Evolutionary conservation across 2,329 filamentous ascomycete genomes (phyloP), one percentile per base, ranked within the genome.

Genomic region (Sporothrix brasiliensis): DNA sequence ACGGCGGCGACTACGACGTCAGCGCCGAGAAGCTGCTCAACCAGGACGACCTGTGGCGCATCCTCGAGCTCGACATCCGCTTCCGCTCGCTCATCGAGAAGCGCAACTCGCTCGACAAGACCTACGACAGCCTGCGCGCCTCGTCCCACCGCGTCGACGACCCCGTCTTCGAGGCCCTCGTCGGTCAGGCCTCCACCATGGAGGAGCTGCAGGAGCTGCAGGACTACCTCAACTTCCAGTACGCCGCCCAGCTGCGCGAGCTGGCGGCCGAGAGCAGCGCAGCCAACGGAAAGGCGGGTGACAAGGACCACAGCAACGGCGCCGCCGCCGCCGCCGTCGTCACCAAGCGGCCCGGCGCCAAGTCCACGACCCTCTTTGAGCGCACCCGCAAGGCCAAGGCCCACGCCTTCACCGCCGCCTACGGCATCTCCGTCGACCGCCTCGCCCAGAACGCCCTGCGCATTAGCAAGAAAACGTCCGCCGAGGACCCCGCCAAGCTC

Each of bases 191-290:
- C 3, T 88, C 88, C 4, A 94, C 91, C 0, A 94, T 97, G 85
- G 95, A 99, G 78, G 95, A 99, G 78, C 85, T 99, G 21, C 95
- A 99, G 78, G 95, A 99, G 79, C 82, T 99, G 27, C 94, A 98
- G 77, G 95, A 99, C 77, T 98, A 98, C 76, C 83, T 98, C 68
- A 93, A 98, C 77, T 99, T 99, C 80, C 91, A 94, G 77, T 98
- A 98, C 76, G 89, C 92, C 4, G 84, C 89, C 3, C 89, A 97
- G 78, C 84, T 98, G 65, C 94, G 92, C 77, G 94, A 98, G 73
- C 80, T 96, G 63, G 87, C 89, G 16, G 82, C 88, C 21, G 85
- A 88, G 72, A 85, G n/a, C 61, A 67, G 6, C 19, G 63, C 65
- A 10, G 52, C 41, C 16, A 66, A 63, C 16, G 67, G 41, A 52